Evolutionary conservation across 352 stramenopile species (phyloP).

Genomic region (Globisporangium acanthophoron): DNA sequence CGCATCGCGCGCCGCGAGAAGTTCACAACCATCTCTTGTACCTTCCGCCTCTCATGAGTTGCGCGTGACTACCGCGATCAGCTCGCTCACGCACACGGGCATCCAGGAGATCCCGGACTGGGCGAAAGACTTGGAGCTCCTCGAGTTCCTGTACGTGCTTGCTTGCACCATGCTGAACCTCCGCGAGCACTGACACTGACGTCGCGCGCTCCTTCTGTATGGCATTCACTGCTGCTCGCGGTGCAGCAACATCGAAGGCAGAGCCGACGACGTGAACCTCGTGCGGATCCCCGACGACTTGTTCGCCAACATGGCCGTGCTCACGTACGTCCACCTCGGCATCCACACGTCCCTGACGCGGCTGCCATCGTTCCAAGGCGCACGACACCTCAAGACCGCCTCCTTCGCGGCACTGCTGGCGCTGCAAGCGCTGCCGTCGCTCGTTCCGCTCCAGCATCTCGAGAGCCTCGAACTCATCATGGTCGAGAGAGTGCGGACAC

Average conservation of each 20-base stretch:
- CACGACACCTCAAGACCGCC: conserved; percentile 25
- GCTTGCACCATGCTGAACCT: too few relatives aligned
- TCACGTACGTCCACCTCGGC: conserved; percentile 37
- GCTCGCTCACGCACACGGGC: conserved; percentile 21
- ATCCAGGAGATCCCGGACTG: conserved; percentile 19
- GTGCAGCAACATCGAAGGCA: conserved; percentile 35
- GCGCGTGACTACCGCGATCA: background rate
- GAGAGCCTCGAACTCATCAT: conserved; percentile 7
- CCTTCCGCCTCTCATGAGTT: too few relatives aligned
- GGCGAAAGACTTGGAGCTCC: conserved; percentile 22
- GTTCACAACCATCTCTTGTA: background rate
- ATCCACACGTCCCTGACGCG: conserved; percentile 16
- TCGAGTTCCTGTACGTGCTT: conserved; percentile 33
- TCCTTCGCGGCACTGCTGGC: conserved; percentile 16
- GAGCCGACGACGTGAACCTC: conserved; percentile 17
- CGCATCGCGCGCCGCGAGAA: too few relatives aligned
- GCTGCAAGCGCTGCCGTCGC: conserved; percentile 20
- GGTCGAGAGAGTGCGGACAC: too few relatives aligned
- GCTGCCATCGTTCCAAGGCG: conserved; percentile 23
- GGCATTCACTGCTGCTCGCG: background rate
- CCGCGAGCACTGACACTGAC: too few relatives aligned
- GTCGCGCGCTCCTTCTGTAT: too few relatives aligned
- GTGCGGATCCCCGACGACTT: conserved; percentile 16
- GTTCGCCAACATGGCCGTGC: conserved; percentile 24
- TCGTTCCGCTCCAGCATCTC: conserved; percentile 6